Evolutionary conservation across 2,329 filamentous ascomycete genomes (phyloP), one percentile per base, ranked within the genome.

Genomic region (Trichoderma aggressivum): DNA sequence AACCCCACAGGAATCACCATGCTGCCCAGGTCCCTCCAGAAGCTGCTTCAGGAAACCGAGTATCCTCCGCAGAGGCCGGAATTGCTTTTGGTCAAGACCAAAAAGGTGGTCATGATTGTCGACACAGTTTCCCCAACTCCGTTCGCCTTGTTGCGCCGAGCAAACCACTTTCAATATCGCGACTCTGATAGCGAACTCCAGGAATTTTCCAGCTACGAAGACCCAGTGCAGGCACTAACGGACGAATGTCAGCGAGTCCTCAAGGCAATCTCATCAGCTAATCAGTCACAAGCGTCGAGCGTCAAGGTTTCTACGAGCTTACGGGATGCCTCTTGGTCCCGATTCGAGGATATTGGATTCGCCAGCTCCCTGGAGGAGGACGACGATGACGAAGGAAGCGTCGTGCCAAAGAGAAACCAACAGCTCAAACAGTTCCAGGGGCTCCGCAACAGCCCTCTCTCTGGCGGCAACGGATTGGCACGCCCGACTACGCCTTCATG

Each of bases 101-200:
- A 94, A 72, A 94, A 93, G 78, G 94, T 99, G 5, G 91, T 97
- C 72, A 98, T 99, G 94, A 94, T 98, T 74, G 96, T 99, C 24
- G 93, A 98, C 75, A 90, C 91, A 0, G 95, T 99, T 43, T 99
- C 96, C 0, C 94, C 96, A 0, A 98, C 94, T 0, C 96, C 96
- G 0, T 98, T 98, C 81, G 88, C 96, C 3, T 86, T 99, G 14
- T 84, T 99, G 56, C 92, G 96, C 72, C 90, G 96, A 75, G 94
- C 94, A 59, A 97, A 93, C 79, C 92, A 98, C 79, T 98, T 99
- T 79, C 92, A 98, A 81, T 99, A 98, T 79, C 90, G 94, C 72
- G 94, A 97, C 74, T 91, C 94, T 60, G 94, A 98, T 78, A 86
- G 85, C 73, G 92, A 92, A n/a, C 82, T 99, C 67, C 92, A 94